Evolutionary conservation across 2,329 filamentous ascomycete genomes (phyloP).

Genomic region (Hypoxylon rubiginosum): DNA sequence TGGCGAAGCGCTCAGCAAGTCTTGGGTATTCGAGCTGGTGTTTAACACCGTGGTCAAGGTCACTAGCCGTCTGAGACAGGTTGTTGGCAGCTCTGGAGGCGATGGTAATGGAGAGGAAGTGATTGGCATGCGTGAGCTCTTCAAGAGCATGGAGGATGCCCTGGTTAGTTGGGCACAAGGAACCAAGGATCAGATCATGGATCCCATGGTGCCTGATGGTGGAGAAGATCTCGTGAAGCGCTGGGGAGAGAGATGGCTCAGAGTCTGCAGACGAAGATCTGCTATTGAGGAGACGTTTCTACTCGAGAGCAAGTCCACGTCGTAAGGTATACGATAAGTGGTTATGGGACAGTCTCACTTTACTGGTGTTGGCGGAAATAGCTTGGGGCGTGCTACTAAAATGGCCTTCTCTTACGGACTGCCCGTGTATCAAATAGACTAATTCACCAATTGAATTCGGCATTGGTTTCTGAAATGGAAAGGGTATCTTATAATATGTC

Average conservation of each 20-base stretch:
- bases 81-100: slow-evolving; percentile 72
- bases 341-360: slow-evolving; percentile 8
- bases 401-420: background rate
- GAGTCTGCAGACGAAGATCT: slow-evolving; percentile 84
- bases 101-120: slow-evolving; percentile 73
- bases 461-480: slow-evolving; percentile 7
- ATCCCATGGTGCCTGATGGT: slow-evolving; percentile 63
- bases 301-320: slow-evolving; percentile 41
- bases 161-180: slow-evolving; percentile 79
- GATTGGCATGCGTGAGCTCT: slow-evolving; percentile 81
- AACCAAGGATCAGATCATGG: slow-evolving; percentile 80
- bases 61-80: slow-evolving; percentile 85
- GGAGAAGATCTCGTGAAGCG: slow-evolving; percentile 77
- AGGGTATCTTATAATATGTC: slow-evolving; percentile 6
- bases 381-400: slow-evolving; percentile 3
- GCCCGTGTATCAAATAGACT: slow-evolving; percentile 30
- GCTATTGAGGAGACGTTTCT: slow-evolving; percentile 83
- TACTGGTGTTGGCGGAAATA: slow-evolving; percentile 23
- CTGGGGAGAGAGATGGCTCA: slow-evolving; percentile 89
- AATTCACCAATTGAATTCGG: slow-evolving; percentile 20
- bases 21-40: slow-evolving; percentile 90
- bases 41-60: slow-evolving; percentile 91
- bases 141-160: slow-evolving; percentile 83
- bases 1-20: slow-evolving; percentile 76
- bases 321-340: slow-evolving; percentile 30